Evolutionary conservation across 208 protist species (phyloP), one percentile per base, ranked within the genome.

Genomic region (Trypanosoma congolense): DNA sequence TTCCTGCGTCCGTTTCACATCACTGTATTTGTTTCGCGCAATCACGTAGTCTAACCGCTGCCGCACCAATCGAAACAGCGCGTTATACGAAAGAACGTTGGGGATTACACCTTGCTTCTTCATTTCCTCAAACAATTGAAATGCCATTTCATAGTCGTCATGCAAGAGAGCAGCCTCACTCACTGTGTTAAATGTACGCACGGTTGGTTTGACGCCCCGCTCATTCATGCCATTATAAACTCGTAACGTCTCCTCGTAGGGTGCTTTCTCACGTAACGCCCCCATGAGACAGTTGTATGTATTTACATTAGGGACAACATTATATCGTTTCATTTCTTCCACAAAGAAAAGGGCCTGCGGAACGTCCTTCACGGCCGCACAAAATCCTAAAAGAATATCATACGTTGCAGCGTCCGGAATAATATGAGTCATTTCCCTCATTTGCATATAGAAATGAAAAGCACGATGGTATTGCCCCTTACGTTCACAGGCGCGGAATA

Each of bases 241-340:
- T 16, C 61, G 70, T 41, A 88, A 66, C 16, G 80, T 89, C 51
- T 94, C 83, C 22, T 68, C 63, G 68, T 92, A 93, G n/a, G 90
- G 90, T 2, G 83, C 83, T 10, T 67, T 76, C 5, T 85, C 80
- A 24, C 80, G 70, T 47, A 95, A 70, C n/a, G 86, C 77, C 61
- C 82, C 92, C 77, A 96, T 92, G 40, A 92, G 63, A 56, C 85
- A 93, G 66, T 96, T 96, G 73, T 93, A 96, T 38, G 90, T 96
- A 70, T 92, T 87, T 10, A 84, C 76, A 52, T 93, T 77, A 36
- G 75, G 73, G 36, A 41, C 57, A 2, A 93, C 76, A 8, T 64
- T 51, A 22, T 80, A 56, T n/a, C 78, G 46, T 45, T 87, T 83
- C 90, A 96, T 96, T 60, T 95, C 90, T 45, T 93, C 82, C 12